Base-by-base conservation (phyloP, 2,329 filamentous ascomycete species). In the Calonectria montana region DNA sequence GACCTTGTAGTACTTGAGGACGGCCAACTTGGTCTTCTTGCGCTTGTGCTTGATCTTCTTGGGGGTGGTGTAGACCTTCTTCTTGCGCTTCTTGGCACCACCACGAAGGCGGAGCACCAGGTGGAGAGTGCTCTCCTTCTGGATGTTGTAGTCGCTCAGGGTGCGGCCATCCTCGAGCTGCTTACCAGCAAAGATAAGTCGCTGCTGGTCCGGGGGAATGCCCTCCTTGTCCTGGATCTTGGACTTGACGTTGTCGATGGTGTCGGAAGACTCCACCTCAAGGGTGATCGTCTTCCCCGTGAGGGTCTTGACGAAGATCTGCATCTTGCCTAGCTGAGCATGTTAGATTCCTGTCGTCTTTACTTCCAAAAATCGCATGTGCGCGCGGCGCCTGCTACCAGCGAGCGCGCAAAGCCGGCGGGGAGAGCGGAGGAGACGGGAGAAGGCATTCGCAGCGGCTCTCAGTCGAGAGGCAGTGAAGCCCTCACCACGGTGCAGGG, bases 41-140 rank as follows among this genome's bases (percentile, higher is more conserved):
- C 95, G 94, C 96, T 99, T 99, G 94, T 99, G 97, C 97, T 99
- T 99, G 94, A 99, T 99, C 95, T 99, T 99, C 96, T 99, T 99
- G 87, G 97, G 97, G 84, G 97, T 99, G 87, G 95, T 98, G 94
- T 99, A 99, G 82, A 99, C 97, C 96, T 99, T 99, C 95, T 98
- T 98, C 95, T 99, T 99, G 89, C 97, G 93, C 94, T 98, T 98
- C 95, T 99, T 99, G 86, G 88, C 96, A 88, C 96, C 97, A 91
- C 97, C 97, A 92, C 96, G 97, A 75, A 99, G 95, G 86, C 97
- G 95, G 82, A 99, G 93, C 83, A 99, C 97, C 82, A 98, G 90
- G 90, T 99, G 97, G 80, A 99, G 95, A 83, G 97, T 99, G 81
- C 93, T 96, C 93, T 98, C 96, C 94, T 99, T 99, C 93, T 99